These are phyloP conservation scores for Umbilicaria muhlenbergii DNA, from an alignment of 495 filamentous ascomycete species.

Conservation along the genomic window DNA sequence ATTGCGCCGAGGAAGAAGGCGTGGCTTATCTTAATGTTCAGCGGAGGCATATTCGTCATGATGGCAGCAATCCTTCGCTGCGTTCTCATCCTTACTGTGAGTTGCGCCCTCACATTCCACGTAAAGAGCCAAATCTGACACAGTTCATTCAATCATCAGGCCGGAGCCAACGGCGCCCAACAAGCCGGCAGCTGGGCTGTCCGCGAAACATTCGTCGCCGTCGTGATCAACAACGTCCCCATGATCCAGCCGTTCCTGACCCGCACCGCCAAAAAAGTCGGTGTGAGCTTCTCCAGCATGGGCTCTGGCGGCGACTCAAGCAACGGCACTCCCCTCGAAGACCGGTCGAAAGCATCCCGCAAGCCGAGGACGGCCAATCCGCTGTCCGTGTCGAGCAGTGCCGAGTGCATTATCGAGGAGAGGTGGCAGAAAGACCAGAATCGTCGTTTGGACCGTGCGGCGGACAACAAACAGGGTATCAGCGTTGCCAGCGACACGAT, in stretches of 20 bases:
- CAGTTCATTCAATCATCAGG: conserved; percentile 11
- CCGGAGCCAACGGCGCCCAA: conserved; percentile 30
- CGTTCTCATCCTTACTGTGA: conserved; percentile 37
- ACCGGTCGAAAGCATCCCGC: too few relatives aligned
- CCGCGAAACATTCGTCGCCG: conserved; percentile 46
- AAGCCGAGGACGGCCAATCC: too few relatives aligned
- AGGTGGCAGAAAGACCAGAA: too few relatives aligned
- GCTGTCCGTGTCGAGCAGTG: too few relatives aligned
- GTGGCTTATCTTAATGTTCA: conserved; percentile 39
- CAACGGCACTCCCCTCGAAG: too few relatives aligned
- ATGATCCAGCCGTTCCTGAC: conserved; percentile 29
- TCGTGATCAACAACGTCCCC: conserved; percentile 42
- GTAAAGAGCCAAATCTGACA: not conserved
- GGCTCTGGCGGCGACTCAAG: too few relatives aligned
- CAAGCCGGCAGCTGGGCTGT: conserved; percentile 47
- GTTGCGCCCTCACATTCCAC: not conserved
- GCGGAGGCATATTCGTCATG: conserved; percentile 43
- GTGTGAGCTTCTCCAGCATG: too few relatives aligned
- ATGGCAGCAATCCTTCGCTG: conserved; percentile 43
- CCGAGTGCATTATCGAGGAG: too few relatives aligned
- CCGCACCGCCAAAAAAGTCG: too few relatives aligned
- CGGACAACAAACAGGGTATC: too few relatives aligned
- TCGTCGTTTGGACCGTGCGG: too few relatives aligned
- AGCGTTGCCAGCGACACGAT: too few relatives aligned
- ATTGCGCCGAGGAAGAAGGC: conserved; percentile 34